Percentiles rank a stretch among this genome's conserved stretches.
These are phyloP conservation scores for Backusella parvicylindrica DNA, from an alignment of 192 early-diverging fungal genomes.

Conservation along the genomic window DNA sequence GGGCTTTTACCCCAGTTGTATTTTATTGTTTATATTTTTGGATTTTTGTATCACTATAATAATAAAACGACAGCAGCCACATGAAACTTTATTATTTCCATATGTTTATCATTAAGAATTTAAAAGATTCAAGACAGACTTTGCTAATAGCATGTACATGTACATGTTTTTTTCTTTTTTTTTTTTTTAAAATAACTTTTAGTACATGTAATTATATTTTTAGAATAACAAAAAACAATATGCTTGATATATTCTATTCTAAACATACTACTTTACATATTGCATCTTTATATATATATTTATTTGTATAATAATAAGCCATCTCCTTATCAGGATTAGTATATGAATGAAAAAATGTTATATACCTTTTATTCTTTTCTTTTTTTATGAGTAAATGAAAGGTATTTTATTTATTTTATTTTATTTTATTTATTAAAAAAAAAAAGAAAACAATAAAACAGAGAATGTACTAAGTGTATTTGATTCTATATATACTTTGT, in stretches of 20 bases:
- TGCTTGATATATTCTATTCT: too few relatives aligned
- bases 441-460: neutral
- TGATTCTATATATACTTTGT: neutral
- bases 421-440: slow-evolving; percentile 1
- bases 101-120: too few relatives aligned
- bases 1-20: too few relatives aligned
- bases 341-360: neutral
- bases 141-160: too few relatives aligned
- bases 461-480: neutral
- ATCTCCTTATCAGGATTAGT: neutral
- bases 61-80: neutral
- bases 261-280: too few relatives aligned
- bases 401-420: neutral
- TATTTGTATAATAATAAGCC: neutral
- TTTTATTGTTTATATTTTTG: neutral
- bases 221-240: neutral
- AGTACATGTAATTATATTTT: neutral
- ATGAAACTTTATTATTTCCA: neutral
- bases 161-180: neutral
- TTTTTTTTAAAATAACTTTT: neutral
- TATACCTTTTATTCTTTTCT: neutral
- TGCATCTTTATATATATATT: too few relatives aligned
- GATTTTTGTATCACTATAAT: neutral
- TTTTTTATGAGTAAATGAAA: neutral
- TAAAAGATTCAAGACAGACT: neutral